Conservation (phyloP, 2,329 filamentous ascomycete genomes). For the Emergomyces africanus region DNA sequence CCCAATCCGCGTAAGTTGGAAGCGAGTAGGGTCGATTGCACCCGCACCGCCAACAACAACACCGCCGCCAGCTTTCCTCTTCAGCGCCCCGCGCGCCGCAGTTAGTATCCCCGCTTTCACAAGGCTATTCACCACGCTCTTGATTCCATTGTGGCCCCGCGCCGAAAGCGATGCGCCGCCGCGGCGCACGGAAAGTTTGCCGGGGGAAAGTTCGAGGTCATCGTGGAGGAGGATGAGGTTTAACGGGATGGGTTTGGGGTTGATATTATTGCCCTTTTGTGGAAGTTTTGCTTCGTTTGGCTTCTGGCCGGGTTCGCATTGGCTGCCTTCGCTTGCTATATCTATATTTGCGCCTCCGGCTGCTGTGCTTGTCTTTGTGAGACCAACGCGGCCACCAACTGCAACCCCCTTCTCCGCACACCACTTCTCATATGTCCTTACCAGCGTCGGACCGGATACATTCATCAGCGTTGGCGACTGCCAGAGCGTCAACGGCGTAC, state of each 20-base stretch:
- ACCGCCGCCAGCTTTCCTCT: too few species aligned
- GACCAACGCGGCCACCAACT: not conserved
- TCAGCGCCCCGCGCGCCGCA: constrained; percentile 12
- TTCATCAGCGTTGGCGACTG: constrained; percentile 79
- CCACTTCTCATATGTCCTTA: constrained; percentile 47
- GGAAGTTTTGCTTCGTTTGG: not conserved
- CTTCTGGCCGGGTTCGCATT: not conserved
- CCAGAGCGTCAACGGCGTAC: constrained; percentile 51
- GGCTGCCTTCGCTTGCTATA: not conserved
- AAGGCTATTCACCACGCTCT: constrained; percentile 48
- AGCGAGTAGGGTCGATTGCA: not conserved
- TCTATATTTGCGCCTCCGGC: constrained; percentile 1
- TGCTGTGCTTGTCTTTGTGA: not conserved
- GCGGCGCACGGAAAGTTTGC: constrained; percentile 50
- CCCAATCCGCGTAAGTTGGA: constrained; percentile 47
- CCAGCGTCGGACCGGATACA: constrained; percentile 58
- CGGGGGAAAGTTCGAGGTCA: constrained; percentile 64
- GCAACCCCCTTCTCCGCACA: constrained; percentile 4
- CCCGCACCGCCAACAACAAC: constrained; percentile 18
- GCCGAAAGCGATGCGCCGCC: constrained; percentile 47
- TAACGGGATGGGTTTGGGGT: constrained; percentile 18
- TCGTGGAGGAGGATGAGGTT: constrained; percentile 73
- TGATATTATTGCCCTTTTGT: constrained; percentile 13
- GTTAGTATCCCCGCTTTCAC: constrained; percentile 26
- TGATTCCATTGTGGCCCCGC: constrained; percentile 63